phyloP scores from a whole-genome alignment of 257 asterid genomes.

The Nicotiana otophora region DNA sequence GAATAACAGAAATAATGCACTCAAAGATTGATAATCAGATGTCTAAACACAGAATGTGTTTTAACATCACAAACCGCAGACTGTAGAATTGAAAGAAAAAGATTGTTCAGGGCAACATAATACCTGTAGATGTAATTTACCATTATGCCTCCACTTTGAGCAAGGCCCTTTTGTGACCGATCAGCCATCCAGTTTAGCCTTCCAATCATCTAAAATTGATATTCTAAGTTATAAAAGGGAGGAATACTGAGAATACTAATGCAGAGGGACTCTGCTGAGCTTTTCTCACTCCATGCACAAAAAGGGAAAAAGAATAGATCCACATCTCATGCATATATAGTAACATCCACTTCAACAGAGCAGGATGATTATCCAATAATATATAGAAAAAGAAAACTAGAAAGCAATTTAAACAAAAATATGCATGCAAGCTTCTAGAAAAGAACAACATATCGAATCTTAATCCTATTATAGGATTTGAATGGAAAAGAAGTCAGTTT shows the following conservation, averaged over 20 bases:
- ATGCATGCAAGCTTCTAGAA: not conserved
- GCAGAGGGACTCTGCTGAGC: not conserved
- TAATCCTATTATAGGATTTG: not conserved
- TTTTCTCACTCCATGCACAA: not conserved
- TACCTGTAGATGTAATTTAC: conserved; percentile 86
- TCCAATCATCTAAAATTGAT: conserved; percentile 61
- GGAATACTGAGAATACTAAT: not conserved
- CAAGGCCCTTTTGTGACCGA: conserved; percentile 76
- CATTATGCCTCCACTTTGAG: conserved; percentile 91
- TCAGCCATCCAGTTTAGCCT: conserved; percentile 95
- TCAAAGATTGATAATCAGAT: not conserved
- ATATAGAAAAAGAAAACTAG: not conserved
- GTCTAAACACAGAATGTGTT: not conserved
- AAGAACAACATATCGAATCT: not conserved
- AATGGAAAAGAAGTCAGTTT: not conserved
- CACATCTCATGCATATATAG: not conserved
- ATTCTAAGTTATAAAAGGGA: not conserved
- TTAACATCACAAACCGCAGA: not conserved
- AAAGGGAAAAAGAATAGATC: not conserved
- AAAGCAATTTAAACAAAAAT: not conserved
- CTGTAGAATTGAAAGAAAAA: not conserved
- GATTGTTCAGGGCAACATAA: conserved; percentile 9
- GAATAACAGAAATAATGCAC: not conserved
- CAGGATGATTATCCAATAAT: not conserved
- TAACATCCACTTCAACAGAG: not conserved